Evolutionary conservation across 306 rosid genomes (phyloP).

Genomic region (Cicer judaicum): DNA sequence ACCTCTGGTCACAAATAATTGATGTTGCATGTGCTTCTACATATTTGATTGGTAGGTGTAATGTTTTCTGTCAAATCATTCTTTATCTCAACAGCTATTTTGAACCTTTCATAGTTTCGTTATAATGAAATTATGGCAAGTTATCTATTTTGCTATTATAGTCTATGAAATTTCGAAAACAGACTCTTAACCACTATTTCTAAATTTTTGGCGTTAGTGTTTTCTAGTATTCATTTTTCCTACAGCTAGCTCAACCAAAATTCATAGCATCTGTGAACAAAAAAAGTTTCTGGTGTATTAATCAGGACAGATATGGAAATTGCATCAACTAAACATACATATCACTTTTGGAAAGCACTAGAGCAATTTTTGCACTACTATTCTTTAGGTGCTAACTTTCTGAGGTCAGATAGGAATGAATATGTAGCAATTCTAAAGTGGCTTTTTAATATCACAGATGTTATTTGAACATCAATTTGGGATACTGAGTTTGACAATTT

Average conservation of each 20-base stretch:
- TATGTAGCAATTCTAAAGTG: background rate
- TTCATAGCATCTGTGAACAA: background rate
- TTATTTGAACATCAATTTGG: no score
- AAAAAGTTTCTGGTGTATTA: background rate
- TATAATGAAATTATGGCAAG: no score
- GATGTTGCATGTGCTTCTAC: no score
- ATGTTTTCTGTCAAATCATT: no score
- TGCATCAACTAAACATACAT: background rate
- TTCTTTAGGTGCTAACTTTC: slow-evolving; percentile 10
- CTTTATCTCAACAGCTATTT: no score
- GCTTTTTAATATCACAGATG: no score
- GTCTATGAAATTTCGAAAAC: background rate
- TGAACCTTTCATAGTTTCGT: no score
- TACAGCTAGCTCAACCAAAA: no score
- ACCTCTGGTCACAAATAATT: no score
- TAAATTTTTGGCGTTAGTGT: background rate
- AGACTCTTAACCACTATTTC: background rate
- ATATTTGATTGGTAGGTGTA: no score
- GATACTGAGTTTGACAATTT: no score
- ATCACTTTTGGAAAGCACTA: background rate
- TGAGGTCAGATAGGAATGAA: slow-evolving; percentile 15
- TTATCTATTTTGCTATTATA: background rate
- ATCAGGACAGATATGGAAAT: background rate
- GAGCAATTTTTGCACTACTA: slow-evolving; percentile 3
- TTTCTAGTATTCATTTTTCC: slow-evolving; percentile 1